phyloP scores from a whole-genome alignment of 768 basidiomycete species.

The Pulveroboletus sp. region DNA sequence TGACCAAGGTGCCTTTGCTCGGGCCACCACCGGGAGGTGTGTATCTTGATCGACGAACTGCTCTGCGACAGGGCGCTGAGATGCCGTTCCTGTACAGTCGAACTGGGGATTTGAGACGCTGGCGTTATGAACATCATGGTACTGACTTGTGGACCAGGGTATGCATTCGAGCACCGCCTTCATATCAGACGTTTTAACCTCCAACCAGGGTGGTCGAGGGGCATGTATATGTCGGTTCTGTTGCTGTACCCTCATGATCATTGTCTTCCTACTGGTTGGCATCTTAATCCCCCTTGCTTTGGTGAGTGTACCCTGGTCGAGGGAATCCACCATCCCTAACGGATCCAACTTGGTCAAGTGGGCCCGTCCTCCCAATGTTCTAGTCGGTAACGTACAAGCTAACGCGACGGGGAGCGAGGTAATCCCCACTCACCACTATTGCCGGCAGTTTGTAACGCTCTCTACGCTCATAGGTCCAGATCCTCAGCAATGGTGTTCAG shows the following conservation, averaged over 20 bases:
- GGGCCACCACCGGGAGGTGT: conserved; percentile 27
- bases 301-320: conserved; percentile 39
- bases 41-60: conserved; percentile 16
- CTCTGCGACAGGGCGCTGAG: not conserved
- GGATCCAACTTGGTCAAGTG: conserved; percentile 45
- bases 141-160: conserved; percentile 65
- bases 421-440: conserved; percentile 15
- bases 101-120: conserved; percentile 39
- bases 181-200: not conserved
- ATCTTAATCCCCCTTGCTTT: conserved; percentile 63
- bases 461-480: conserved; percentile 33
- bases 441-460: conserved; percentile 17
- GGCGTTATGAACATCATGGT: conserved; percentile 56
- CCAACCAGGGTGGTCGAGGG: conserved; percentile 51
- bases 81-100: conserved; percentile 11
- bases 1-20: conserved; percentile 42
- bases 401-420: conserved; percentile 43
- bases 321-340: conserved; percentile 1
- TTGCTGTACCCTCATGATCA: conserved; percentile 69
- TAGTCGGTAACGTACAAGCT: conserved; percentile 46
- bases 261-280: conserved; percentile 59
- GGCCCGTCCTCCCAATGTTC: conserved; percentile 69
- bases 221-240: conserved; percentile 66
- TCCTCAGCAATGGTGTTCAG: conserved; percentile 41
- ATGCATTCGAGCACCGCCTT: conserved; percentile 1